These are phyloP conservation scores for Xerocomus minutiporus DNA, from an alignment of 1,284 basidiomycete species.

Conservation along the genomic window DNA sequence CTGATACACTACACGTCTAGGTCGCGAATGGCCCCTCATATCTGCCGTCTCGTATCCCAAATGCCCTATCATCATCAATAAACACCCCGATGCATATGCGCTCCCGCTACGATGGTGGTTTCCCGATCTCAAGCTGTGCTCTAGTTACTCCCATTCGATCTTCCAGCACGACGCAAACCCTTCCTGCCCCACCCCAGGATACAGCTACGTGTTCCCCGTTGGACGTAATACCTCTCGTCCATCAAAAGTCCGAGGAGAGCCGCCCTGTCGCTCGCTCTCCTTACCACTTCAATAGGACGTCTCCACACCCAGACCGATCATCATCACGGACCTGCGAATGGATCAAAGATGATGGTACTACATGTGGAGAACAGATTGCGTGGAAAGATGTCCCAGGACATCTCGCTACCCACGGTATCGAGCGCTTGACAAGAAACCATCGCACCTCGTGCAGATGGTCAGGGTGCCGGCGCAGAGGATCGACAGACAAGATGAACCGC, in stretches of 20 bases:
- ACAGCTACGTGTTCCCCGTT: background rate
- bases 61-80: background rate
- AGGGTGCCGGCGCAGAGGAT: conserved; percentile 1
- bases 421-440: fast-evolving
- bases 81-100: background rate
- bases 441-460: conserved; percentile 14
- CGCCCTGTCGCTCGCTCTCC: background rate
- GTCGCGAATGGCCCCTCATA: background rate
- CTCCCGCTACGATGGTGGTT: background rate
- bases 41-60: background rate
- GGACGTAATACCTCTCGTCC: background rate
- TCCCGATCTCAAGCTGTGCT: background rate
- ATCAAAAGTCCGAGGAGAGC: background rate
- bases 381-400: conserved; percentile 5
- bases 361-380: conserved; percentile 8
- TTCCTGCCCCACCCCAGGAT: background rate
- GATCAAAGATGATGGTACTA: background rate
- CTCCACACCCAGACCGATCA: background rate
- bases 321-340: conserved; percentile 8
- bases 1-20: background rate
- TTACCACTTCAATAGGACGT: background rate
- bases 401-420: conserved; percentile 12
- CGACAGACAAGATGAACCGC: conserved; percentile 9
- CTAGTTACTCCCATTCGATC: background rate
- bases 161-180: background rate